These are phyloP conservation scores for Pseudisothecium myosuroides DNA, from an alignment of 225 moss, liverwort and hornwort genomes.

Conservation along the genomic window DNA sequence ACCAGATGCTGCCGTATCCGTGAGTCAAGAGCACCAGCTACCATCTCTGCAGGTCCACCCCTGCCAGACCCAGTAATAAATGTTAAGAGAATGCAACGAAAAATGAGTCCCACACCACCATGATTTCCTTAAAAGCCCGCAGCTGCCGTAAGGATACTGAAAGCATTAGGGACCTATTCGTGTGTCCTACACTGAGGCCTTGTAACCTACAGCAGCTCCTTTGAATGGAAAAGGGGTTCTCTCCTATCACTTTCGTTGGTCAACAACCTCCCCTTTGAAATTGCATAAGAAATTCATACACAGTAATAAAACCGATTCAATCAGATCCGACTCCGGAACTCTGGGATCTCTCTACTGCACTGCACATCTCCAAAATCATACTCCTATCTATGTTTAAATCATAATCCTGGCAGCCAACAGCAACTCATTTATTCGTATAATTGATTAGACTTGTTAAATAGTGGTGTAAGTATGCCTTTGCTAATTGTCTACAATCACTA, in stretches of 20 bases:
- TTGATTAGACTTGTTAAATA: neutral
- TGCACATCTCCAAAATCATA: neutral
- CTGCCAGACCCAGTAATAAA: constrained; percentile 18
- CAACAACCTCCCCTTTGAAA: neutral
- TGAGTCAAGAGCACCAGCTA: constrained; percentile 78
- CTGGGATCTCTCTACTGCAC: neutral
- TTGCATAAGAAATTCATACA: neutral
- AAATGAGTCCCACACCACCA: neutral
- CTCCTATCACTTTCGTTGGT: neutral
- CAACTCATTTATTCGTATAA: neutral
- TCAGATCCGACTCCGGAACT: neutral
- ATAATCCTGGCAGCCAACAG: neutral
- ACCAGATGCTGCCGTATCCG: constrained; percentile 85
- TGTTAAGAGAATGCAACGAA: neutral
- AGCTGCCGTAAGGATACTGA: neutral
- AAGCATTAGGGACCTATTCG: neutral
- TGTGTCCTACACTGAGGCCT: neutral
- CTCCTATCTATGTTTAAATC: neutral
- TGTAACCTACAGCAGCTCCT: neutral
- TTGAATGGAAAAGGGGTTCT: neutral
- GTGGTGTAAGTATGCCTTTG: neutral
- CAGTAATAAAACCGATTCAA: neutral
- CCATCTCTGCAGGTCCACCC: constrained; percentile 97
- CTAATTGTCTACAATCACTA: neutral
- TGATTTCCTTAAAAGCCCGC: neutral